These are phyloP conservation scores for Mrakia frigida DNA, from an alignment of 768 basidiomycete genomes.

Conservation along the genomic window DNA sequence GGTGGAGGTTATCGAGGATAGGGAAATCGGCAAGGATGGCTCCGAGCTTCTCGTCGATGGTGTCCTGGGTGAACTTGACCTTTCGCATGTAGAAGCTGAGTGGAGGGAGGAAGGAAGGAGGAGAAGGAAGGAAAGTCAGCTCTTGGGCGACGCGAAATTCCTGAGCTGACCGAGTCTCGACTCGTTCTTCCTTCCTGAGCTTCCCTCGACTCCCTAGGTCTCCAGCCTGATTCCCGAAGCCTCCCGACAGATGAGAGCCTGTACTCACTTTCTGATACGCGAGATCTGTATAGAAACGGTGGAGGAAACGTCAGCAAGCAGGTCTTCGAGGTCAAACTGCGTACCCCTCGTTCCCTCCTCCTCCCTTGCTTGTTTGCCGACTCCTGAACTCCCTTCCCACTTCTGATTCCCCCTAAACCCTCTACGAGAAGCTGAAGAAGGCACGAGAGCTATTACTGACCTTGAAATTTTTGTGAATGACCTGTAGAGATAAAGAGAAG, in stretches of 20 bases:
- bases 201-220: neutral
- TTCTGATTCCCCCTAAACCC: neutral
- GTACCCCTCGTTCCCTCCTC: neutral
- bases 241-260: too few species aligned
- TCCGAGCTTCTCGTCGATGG: slow-evolving; percentile 90
- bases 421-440: neutral
- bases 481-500: slow-evolving; percentile 39
- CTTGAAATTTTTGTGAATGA: slow-evolving; percentile 85
- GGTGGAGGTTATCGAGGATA: slow-evolving; percentile 89
- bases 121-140: slow-evolving; percentile 11
- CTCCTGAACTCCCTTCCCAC: neutral
- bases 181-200: neutral
- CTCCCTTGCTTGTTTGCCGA: neutral
- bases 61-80: slow-evolving; percentile 96
- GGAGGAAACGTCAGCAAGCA: neutral
- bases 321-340: slow-evolving; percentile 3
- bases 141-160: neutral
- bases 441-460: neutral
- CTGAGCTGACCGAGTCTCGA: neutral
- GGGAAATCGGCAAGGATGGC: slow-evolving; percentile 95
- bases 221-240: neutral
- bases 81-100: slow-evolving; percentile 80
- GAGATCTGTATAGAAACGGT: slow-evolving; percentile 61
- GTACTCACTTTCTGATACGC: slow-evolving; percentile 70
- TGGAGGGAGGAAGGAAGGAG: slow-evolving; percentile 23